Percentiles rank a stretch among this genome's conserved stretches.
These are phyloP conservation scores for Chondrus crispus DNA, from an alignment of 23 red algal genomes.

Conservation along the genomic window DNA sequence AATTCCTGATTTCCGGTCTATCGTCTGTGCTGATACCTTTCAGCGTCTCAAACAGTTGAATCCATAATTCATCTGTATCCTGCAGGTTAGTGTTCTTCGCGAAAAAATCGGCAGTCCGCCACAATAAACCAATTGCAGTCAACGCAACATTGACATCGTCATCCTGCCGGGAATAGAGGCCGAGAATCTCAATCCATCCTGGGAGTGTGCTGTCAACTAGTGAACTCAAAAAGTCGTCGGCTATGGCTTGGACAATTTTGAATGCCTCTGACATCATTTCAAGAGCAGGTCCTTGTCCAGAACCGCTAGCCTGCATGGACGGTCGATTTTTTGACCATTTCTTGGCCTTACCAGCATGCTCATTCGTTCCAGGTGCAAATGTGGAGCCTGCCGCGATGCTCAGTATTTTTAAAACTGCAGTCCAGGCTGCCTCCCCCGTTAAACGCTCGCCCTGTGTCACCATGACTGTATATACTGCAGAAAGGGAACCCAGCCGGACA, in stretches of 20 bases:
- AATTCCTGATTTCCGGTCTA: conserved; percentile 68
- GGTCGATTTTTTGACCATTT: not conserved
- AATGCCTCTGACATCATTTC: conserved; percentile 54
- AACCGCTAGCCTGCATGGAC: not conserved
- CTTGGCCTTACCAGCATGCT: not conserved
- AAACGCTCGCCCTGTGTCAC: conserved; percentile 28
- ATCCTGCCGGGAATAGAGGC: conserved; percentile 42
- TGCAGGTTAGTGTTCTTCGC: conserved; percentile 27
- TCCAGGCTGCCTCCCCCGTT: conserved; percentile 37
- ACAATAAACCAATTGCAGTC: conserved; percentile 69
- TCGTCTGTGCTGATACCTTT: conserved; percentile 52
- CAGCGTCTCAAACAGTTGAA: conserved; percentile 47
- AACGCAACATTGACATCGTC: conserved; percentile 69
- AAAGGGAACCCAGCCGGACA: conserved; percentile 20
- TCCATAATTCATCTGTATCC: conserved; percentile 51
- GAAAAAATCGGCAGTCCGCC: conserved; percentile 72
- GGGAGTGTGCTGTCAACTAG: conserved; percentile 28
- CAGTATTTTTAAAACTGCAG: conserved; percentile 32
- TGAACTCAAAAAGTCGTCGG: conserved; percentile 65
- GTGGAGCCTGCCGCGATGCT: conserved; percentile 20
- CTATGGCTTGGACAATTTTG: conserved; percentile 63
- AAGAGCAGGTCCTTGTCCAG: not conserved
- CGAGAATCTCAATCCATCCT: conserved; percentile 46
- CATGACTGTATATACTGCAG: conserved; percentile 28
- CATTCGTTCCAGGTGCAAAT: not conserved